Evolutionary conservation across 352 stramenopile species (phyloP).

Genomic region (Phytophthora megakarya): DNA sequence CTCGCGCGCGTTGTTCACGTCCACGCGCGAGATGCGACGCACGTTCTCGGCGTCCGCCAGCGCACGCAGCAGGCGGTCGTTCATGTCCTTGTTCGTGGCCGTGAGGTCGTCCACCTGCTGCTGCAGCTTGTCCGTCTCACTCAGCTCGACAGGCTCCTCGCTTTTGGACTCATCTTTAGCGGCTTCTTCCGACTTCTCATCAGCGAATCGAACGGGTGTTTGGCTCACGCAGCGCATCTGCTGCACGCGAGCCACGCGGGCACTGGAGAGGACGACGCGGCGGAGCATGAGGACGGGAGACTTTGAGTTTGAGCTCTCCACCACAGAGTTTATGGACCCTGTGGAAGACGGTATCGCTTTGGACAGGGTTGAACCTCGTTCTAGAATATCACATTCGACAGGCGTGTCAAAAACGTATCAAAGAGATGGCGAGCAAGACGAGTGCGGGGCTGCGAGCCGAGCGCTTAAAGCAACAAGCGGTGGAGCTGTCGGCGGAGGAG

Average conservation of each 20-base stretch:
- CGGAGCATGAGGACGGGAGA: constrained; percentile 49
- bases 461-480: constrained; percentile 25
- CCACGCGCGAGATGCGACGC: constrained; percentile 91
- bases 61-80: constrained; percentile 88
- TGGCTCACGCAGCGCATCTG: constrained; percentile 55
- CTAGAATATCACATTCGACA: neutral
- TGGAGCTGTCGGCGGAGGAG: constrained; percentile 37
- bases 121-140: constrained; percentile 51
- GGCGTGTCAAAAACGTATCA: neutral
- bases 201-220: constrained; percentile 44
- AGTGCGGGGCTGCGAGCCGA: constrained; percentile 26
- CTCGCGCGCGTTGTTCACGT: constrained; percentile 93
- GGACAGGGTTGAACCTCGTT: constrained; percentile 7
- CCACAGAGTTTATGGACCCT: neutral
- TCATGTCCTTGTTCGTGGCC: constrained; percentile 77
- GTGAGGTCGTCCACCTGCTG: constrained; percentile 79
- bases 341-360: neutral
- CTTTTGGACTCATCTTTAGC: constrained; percentile 18
- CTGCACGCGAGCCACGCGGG: constrained; percentile 41
- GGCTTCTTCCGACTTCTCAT: constrained; percentile 56
- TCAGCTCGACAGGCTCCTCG: constrained; percentile 20
- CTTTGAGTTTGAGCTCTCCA: neutral
- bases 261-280: constrained; percentile 60
- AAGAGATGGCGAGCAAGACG: constrained; percentile 22
- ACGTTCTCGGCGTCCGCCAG: constrained; percentile 99